phyloP scores from a whole-genome alignment of 768 basidiomycete genomes.

The Boletus tylopilopsis region DNA sequence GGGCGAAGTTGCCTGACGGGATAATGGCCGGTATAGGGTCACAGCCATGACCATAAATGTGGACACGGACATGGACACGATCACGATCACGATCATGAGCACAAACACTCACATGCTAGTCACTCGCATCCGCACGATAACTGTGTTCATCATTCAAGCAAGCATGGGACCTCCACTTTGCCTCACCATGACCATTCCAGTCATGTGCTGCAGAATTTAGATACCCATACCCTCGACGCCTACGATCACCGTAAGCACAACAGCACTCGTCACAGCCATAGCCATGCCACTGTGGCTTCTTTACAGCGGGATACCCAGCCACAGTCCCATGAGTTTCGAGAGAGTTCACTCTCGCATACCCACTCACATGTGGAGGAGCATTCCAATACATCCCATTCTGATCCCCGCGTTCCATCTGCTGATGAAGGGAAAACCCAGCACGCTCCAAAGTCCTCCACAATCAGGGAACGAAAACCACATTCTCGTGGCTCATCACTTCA shows the following conservation, averaged over 20 bases:
- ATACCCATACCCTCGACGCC: slow-evolving; percentile 12
- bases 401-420: slow-evolving; percentile 13
- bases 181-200: slow-evolving; percentile 19
- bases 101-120: slow-evolving; percentile 34
- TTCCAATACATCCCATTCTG: slow-evolving; percentile 18
- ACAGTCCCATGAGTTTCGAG: slow-evolving; percentile 24
- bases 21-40: slow-evolving; percentile 13
- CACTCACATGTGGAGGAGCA: slow-evolving; percentile 29
- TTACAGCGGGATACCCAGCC: slow-evolving; percentile 25
- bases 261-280: slow-evolving; percentile 14
- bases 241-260: slow-evolving; percentile 8
- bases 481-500: slow-evolving; percentile 41
- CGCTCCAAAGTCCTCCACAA: slow-evolving; percentile 10
- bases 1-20: background rate
- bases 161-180: slow-evolving; percentile 2
- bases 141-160: slow-evolving; percentile 23
- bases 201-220: slow-evolving; percentile 17
- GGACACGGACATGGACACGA: slow-evolving; percentile 13
- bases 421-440: slow-evolving; percentile 6
- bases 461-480: slow-evolving; percentile 34
- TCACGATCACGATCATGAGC: slow-evolving; percentile 5
- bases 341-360: slow-evolving; percentile 21
- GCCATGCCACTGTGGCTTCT: slow-evolving; percentile 11
- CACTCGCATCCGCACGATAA: slow-evolving; percentile 33
- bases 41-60: slow-evolving; percentile 14